Evolutionary conservation across 495 filamentous ascomycete genomes (phyloP).

Genomic region (Acidiella bohemica): DNA sequence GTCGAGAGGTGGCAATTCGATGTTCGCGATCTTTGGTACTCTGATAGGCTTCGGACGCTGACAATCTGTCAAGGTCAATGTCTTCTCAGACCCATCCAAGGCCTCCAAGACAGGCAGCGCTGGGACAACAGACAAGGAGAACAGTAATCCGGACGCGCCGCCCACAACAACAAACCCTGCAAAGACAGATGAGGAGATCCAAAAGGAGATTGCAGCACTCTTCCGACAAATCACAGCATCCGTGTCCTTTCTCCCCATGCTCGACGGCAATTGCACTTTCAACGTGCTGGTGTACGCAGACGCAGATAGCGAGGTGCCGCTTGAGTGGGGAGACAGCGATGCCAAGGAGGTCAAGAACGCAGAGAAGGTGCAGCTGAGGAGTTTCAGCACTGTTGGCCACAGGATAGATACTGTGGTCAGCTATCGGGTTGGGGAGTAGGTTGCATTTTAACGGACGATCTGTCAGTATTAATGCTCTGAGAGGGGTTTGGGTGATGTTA

Average conservation of each 20-base stretch:
- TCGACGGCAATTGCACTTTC: constrained; percentile 90
- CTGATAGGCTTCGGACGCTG: constrained; percentile 34
- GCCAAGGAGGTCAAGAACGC: constrained; percentile 94
- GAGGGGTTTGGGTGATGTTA: no score
- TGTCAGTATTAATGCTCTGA: no score
- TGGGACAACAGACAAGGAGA: constrained; percentile 58
- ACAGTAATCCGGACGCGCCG: constrained; percentile 31
- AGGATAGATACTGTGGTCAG: constrained; percentile 88
- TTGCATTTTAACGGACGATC: no score
- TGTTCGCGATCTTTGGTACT: constrained; percentile 33
- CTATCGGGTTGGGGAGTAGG: constrained; percentile 60
- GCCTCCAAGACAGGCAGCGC: constrained; percentile 34
- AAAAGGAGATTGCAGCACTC: constrained; percentile 84
- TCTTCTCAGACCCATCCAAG: constrained; percentile 27
- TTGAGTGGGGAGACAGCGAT: constrained; percentile 98
- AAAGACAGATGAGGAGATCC: constrained; percentile 87
- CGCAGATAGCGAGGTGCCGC: constrained; percentile 87
- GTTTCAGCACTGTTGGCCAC: constrained; percentile 89
- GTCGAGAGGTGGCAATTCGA: constrained; percentile 98
- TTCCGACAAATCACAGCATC: constrained; percentile 97
- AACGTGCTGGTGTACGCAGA: constrained; percentile 97
- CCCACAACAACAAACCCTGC: constrained; percentile 33
- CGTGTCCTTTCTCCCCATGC: constrained; percentile 88
- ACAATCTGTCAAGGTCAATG: constrained; percentile 9
- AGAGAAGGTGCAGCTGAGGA: constrained; percentile 87